Base-by-base conservation (phyloP, 805 yeast genomes). In the Kluyveromyces wickerhamii region DNA sequence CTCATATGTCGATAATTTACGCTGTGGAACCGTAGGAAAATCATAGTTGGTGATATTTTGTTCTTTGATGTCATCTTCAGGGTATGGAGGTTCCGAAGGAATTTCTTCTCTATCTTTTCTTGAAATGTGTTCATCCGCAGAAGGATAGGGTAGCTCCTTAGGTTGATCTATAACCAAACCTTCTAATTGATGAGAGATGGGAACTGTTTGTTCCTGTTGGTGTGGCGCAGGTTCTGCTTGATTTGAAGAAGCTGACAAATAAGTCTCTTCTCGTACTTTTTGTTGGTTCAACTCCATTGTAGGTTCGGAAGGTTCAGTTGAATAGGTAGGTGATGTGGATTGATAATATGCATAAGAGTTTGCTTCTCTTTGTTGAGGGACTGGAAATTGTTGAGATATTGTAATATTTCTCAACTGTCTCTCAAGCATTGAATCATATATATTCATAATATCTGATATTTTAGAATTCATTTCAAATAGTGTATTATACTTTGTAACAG, bases 341-440 rank as follows among this genome's bases (percentile, higher is more conserved):
- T 23, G 25, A 27, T 15, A 27, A 15, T 30, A 30, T n/a, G 26
- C 2, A 14, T 30, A 21, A 7, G 26, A 21, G 9, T 21, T 21
- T 7, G 56, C 54, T 32, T 46, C 52, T 7, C 53, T 45, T 9
- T 58, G 56, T 30, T 42, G 52, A 7, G 54, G 49, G 5, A 48
- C 27, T 3, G 45, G 30, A 28, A 54, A 52, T 27, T 52, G 61
- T 32, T 60, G 50, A 21, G 57, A 51, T 30, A 55, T 16, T 38
- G 50, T 62, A 48, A 43, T 72, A 56, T 39, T 60, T 52, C 48
- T 66, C 54, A 42, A 69, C 56, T 52, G 77, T 57, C 19, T 65
- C 39, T 87, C 94, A 39, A 86, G 63, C 32, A 81, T 67, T 40
- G 71, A 72, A 53, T 86, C 94, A 48, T 86, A 87, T n/a, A 80